Evolutionary conservation across 1,139 yeast species (phyloP).

Genomic region (Meyerozyma sp.): DNA sequence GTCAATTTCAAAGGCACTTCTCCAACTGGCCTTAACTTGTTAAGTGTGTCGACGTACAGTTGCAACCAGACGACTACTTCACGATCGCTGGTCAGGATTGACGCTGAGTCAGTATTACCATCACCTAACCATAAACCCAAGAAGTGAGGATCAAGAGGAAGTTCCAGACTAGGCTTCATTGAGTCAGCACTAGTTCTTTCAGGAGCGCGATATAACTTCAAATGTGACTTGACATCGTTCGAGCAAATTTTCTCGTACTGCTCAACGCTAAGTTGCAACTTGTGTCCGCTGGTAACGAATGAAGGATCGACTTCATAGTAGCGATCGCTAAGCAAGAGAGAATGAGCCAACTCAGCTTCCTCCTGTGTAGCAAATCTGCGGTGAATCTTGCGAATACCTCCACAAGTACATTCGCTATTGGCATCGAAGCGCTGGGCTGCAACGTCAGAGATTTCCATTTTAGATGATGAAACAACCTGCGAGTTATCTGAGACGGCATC

Average conservation of each 20-base stretch:
- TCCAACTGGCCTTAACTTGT: background rate
- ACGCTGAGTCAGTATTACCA: background rate
- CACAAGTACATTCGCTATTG: background rate
- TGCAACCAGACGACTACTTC: slow-evolving; percentile 2
- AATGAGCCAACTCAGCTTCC: background rate
- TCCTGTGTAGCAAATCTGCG: background rate
- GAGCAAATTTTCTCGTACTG: slow-evolving; percentile 2
- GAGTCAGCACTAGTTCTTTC: background rate
- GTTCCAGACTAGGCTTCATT: background rate
- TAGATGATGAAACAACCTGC: background rate
- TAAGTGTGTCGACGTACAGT: slow-evolving; percentile 1
- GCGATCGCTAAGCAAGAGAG: background rate
- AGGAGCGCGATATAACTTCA: slow-evolving; percentile 1
- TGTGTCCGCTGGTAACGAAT: slow-evolving; percentile 1
- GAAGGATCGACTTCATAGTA: background rate
- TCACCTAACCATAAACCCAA: slow-evolving; percentile 3
- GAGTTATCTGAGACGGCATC: background rate
- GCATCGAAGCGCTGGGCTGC: no score
- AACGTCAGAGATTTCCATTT: background rate
- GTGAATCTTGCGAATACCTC: slow-evolving; percentile 1
- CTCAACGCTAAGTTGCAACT: slow-evolving; percentile 1
- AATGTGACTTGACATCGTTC: background rate
- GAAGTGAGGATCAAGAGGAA: slow-evolving; percentile 2
- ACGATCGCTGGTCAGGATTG: slow-evolving; percentile 2
- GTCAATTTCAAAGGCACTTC: slow-evolving; percentile 1